Conservation (phyloP, 495 filamentous ascomycete species). For the Trichoderma asperelloides region DNA sequence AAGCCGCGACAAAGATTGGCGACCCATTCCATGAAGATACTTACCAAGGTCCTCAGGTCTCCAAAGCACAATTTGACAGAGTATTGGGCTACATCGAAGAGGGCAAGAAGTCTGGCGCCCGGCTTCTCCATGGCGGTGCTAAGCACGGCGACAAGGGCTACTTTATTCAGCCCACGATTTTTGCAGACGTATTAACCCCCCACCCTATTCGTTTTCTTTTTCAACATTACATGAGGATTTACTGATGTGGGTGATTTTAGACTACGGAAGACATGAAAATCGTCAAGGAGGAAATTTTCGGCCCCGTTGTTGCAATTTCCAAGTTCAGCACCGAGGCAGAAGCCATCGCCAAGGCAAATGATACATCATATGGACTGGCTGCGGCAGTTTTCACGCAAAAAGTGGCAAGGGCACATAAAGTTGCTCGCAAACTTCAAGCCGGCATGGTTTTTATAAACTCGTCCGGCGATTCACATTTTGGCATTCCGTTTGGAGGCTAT, state of each 20-base stretch:
- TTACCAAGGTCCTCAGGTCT: constrained; percentile 97
- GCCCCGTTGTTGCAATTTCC: constrained; percentile 76
- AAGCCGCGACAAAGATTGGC: constrained; percentile 42
- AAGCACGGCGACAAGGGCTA: constrained; percentile 64
- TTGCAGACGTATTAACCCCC: constrained; percentile 47
- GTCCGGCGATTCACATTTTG: not conserved
- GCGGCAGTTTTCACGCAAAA: constrained; percentile 81
- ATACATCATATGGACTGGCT: constrained; percentile 76
- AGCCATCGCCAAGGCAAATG: constrained; percentile 66
- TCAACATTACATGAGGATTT: not conserved
- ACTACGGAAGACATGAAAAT: constrained; percentile 86
- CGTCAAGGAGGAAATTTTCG: constrained; percentile 92
- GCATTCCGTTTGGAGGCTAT: constrained; percentile 30
- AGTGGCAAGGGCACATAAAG: constrained; percentile 71
- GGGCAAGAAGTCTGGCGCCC: constrained; percentile 66
- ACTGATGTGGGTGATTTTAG: not conserved
- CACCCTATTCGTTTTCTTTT: not conserved
- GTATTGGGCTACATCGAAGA: constrained; percentile 96
- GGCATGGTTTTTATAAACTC: constrained; percentile 51
- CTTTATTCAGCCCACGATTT: constrained; percentile 92
- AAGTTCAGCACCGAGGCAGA: constrained; percentile 87
- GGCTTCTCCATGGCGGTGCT: not conserved
- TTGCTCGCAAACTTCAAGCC: constrained; percentile 38
- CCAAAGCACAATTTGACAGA: constrained; percentile 87
- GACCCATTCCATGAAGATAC: constrained; percentile 82